Conservation (phyloP, 345 rosid species). For the Hibiscus tridactylites region DNA sequence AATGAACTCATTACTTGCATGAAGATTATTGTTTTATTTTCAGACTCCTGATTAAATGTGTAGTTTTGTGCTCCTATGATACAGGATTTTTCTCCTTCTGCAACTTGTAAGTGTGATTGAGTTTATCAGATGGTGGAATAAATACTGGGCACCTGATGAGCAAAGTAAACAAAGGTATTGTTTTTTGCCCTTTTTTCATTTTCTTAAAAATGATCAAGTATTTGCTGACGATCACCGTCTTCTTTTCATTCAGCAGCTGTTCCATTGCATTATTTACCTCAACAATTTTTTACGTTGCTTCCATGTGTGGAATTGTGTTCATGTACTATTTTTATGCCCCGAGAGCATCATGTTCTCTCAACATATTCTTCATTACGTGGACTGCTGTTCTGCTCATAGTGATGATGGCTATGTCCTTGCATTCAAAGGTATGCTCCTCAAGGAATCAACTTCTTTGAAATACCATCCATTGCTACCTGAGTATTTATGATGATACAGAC, state of each 20-base stretch:
- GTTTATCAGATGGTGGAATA: conserved; percentile 88
- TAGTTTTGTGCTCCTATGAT: not conserved
- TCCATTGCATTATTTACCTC: conserved; percentile 62
- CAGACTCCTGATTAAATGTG: not conserved
- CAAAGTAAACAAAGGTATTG: conserved; percentile 51
- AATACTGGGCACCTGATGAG: conserved; percentile 64
- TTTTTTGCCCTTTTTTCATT: not conserved
- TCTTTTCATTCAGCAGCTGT: conserved; percentile 40
- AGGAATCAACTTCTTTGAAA: not conserved
- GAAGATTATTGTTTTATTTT: not conserved
- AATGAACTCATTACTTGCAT: not conserved
- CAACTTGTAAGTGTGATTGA: conserved; percentile 81
- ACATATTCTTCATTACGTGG: conserved; percentile 77
- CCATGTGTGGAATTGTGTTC: conserved; percentile 45
- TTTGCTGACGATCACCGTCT: not conserved
- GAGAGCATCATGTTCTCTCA: conserved; percentile 42
- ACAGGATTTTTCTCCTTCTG: conserved; percentile 69
- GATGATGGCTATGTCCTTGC: conserved; percentile 65
- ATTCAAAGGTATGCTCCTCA: conserved; percentile 49
- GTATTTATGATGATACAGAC: not conserved
- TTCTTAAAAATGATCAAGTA: not conserved
- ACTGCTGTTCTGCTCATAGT: conserved; percentile 57
- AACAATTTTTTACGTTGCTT: conserved; percentile 42
- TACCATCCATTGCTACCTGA: not conserved
- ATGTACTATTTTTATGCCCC: conserved; percentile 51